Conservation (phyloP, 2,329 filamentous ascomycete genomes). For the Paecilomyces sp. region DNA sequence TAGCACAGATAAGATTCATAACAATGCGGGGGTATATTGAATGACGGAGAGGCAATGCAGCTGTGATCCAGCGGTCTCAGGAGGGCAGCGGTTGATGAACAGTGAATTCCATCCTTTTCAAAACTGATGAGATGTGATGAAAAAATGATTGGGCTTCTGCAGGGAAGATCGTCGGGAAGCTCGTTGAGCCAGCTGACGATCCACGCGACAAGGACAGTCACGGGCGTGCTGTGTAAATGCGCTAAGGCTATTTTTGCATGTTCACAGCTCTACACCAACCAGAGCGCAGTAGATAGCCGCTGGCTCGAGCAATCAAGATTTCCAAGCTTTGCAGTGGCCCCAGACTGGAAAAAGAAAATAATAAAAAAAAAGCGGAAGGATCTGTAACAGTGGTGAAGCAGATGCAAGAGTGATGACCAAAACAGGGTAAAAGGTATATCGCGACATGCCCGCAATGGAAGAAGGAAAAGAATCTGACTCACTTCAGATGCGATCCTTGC, state of each 20-base stretch:
- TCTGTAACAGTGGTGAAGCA: neutral
- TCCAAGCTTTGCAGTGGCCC: neutral
- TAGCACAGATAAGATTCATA: conserved; percentile 14
- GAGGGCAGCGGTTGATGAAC: neutral
- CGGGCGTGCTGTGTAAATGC: neutral
- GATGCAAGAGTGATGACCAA: neutral
- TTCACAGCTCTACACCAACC: neutral
- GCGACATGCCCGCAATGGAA: conserved; percentile 3
- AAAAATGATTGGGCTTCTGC: conserved; percentile 5
- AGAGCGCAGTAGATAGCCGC: neutral
- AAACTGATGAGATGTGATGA: neutral
- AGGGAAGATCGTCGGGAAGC: conserved; percentile 1
- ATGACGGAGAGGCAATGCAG: neutral
- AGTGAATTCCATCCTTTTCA: neutral
- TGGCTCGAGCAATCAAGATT: neutral
- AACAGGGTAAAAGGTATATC: neutral
- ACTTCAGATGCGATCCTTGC: conserved; percentile 53
- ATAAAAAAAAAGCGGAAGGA: neutral
- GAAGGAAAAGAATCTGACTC: conserved; percentile 28
- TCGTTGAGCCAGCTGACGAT: neutral
- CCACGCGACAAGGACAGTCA: neutral
- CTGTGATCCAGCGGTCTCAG: neutral
- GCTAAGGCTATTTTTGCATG: neutral
- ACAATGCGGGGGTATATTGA: neutral
- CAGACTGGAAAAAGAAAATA: neutral